Conservation (phyloP, 2,329 filamentous ascomycete species). For the Bipolaris victoriae region DNA sequence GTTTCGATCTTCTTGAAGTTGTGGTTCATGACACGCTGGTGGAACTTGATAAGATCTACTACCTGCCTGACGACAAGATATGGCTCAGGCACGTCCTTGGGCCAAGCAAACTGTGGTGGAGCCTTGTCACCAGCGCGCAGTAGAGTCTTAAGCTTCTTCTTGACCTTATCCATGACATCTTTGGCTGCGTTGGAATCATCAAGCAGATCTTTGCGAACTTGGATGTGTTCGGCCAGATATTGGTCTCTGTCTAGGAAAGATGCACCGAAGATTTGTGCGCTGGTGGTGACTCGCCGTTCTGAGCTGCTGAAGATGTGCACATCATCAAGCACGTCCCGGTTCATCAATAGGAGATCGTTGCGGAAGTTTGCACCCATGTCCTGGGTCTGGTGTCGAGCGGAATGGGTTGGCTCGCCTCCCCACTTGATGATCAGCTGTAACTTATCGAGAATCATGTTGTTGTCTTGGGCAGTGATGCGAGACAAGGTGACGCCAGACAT, state of each 20-base stretch:
- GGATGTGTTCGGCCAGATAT: constrained; percentile 82
- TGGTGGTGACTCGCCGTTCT: constrained; percentile 90
- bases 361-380: constrained; percentile 96
- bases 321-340: constrained; percentile 88
- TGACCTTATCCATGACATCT: constrained; percentile 99
- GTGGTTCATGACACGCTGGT: constrained; percentile 90
- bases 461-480: constrained; percentile 89
- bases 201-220: constrained; percentile 88
- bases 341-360: constrained; percentile 91
- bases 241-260: constrained; percentile 89
- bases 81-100: constrained; percentile 88
- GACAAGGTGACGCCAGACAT: constrained; percentile 90
- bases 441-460: constrained; percentile 92
- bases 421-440: constrained; percentile 98
- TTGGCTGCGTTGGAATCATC: constrained; percentile 99
- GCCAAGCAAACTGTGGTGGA: constrained; percentile 97
- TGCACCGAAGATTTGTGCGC: constrained; percentile 92
- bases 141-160: constrained; percentile 97
- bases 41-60: constrained; percentile 96
- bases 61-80: constrained; percentile 91
- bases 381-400: constrained; percentile 92
- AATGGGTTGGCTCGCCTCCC: constrained; percentile 98
- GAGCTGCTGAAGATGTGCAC: constrained; percentile 96
- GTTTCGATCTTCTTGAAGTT: constrained; percentile 84
- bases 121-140: constrained; percentile 91